Base-by-base conservation (phyloP, 176 grass and related monocot genomes). In the Cenchrus purpureus region DNA sequence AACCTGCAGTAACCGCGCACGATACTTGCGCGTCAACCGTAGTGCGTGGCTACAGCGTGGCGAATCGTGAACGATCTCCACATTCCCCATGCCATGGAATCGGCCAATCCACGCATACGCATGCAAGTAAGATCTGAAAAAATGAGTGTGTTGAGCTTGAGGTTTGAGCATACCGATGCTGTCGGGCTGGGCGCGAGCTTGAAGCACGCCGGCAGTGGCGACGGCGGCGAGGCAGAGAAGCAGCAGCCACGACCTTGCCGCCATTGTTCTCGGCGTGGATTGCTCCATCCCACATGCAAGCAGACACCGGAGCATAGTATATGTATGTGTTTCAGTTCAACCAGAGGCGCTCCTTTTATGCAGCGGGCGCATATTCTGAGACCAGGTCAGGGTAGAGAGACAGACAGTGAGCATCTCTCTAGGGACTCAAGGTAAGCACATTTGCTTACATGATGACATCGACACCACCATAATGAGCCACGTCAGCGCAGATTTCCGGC, bases 141-240 rank as follows among this genome's bases (percentile, higher is more conserved):
- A 58, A 58, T 17, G 15, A 0, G 1, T 6, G 16, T 22, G 58
- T 46, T 46, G 44, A 46, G 44, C 3, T 7, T 46, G 13, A 17
- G 20, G 44, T 0, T 7, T 46, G 13, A 17, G 20, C 67, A 2
- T 61, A 93, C 77, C 89, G 17, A 68, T 85, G 73, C 76, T 88
- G 43, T 93, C 88, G 16, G 76, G 82, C 65, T 90, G 85, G 12
- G 63, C 64, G 12, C 6, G 85, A 76, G 81, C 88, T 54, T 46
- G 79, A 7, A 48, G 81, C 7, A 77, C 53, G 6, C 10, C 52
- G 77, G 62, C 22, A 25, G 25, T 19, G 71, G 48, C 29, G 9
- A 20, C 25, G 37, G 51, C 42, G 19, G 55, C 42, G 10, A 85
- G 11, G 28, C 52, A 44, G 19, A 85, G 82, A 53, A 80, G 60